phyloP scores from a whole-genome alignment of 257 asterid species.

The Nicotiana attenuata region DNA sequence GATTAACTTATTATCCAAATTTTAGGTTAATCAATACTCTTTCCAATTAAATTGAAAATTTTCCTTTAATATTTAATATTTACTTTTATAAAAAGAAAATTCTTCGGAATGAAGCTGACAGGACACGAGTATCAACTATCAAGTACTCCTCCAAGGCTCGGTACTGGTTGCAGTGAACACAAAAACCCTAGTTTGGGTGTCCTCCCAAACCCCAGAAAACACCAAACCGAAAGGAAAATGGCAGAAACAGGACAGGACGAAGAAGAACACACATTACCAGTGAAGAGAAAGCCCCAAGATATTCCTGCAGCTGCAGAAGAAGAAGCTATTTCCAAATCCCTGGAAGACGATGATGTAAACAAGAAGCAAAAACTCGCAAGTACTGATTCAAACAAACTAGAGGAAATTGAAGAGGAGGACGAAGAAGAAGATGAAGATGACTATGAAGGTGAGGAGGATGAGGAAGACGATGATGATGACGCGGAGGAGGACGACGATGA shows the following conservation, averaged over 20 bases:
- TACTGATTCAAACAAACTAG: not conserved
- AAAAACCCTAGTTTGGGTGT: slow-evolving; percentile 11
- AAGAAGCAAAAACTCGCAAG: slow-evolving; percentile 26
- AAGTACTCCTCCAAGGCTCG: not conserved
- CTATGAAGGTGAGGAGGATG: slow-evolving; percentile 9
- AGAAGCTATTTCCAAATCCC: not conserved
- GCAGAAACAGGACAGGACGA: slow-evolving; percentile 10
- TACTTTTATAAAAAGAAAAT: not conserved
- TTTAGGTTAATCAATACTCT: too few relatives aligned
- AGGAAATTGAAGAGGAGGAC: not conserved
- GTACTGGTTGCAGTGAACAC: not conserved
- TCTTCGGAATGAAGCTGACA: not conserved
- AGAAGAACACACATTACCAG: slow-evolving; percentile 16
- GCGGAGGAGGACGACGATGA: slow-evolving; percentile 14
- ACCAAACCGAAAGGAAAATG: not conserved
- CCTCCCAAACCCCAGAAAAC: not conserved
- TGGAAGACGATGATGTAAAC: slow-evolving; percentile 10
- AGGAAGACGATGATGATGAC: slow-evolving; percentile 10
- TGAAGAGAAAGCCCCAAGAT: slow-evolving; percentile 13
- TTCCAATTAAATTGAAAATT: not conserved
- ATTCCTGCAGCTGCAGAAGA: not conserved
- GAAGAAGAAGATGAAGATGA: slow-evolving; percentile 16
- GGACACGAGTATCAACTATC: not conserved
- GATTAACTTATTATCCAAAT: too few relatives aligned
- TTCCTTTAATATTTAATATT: not conserved